Base-by-base conservation (phyloP, 208 protist genomes). In the Paratrypanosoma confusum region DNA sequence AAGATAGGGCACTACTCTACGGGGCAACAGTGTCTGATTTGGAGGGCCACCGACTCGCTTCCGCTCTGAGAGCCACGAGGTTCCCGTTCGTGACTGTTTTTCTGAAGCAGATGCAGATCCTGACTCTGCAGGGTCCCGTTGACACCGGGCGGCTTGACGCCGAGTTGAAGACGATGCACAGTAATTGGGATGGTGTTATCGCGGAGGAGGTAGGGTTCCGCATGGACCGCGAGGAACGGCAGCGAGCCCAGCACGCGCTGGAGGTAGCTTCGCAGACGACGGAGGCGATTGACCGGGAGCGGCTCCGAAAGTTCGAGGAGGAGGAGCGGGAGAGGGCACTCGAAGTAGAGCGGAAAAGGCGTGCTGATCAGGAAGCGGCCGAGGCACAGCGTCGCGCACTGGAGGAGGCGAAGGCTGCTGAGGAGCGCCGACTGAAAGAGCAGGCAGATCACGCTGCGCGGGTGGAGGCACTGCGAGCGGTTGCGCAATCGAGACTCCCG, bases 71-170 rank as follows among this genome's bases (percentile, higher is more conserved):
- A 33, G 63, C 65, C 17, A 67, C 59, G 24, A 67, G 68, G 3
- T 87, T 74, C 42, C 82, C 82, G 17, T 76, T 62, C 25, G 39
- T 92, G 8, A 70, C 65, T 2, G 66, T 83, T 0, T 40, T 78
- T 28, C 57, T 86, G 24, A 70, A 72, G 39, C 62, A 62, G 18
- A 59, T 35, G 18, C 66, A 78, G 7, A 55, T 82, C 32, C 25
- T 88, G 47, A 54, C 55, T 7, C 39, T 88, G 10, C 57, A 79
- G 29, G 82, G 82, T 5, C 63, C 59, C 25, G 57, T 65, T 43
- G 57, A 46, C 11, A 36, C 31, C 13, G 71, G 65, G 21, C 65
- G 58, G 22, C 54, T 88, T 3, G 57, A 84, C 18, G 26, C 39
- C 13, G 65, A 84, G 43, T 82, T 71, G 59, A 39, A 36, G 5